Base-by-base conservation (phyloP, 1,284 basidiomycete genomes). In the Malassezia obtusa region DNA sequence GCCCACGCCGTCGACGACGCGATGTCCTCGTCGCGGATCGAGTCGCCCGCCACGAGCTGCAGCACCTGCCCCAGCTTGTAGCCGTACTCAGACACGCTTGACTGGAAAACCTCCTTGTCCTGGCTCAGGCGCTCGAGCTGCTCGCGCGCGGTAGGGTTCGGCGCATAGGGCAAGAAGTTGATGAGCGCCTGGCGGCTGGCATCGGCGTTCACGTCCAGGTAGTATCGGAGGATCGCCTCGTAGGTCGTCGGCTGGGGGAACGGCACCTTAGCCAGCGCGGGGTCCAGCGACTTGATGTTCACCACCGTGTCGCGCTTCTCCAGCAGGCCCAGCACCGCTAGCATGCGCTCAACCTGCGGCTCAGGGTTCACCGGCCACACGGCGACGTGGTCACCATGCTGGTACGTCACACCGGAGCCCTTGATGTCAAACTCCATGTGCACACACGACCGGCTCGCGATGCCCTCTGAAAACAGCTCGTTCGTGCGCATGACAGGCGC, bases 231-330 rank as follows among this genome's bases (percentile, higher is more conserved):
- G 61, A 96, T 87, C 50, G 90, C 86, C 64, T 81, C 83, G 73
- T 95, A 96, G 1, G 92, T 96, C 1, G 91, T 92, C 1, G 92
- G 92, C 24, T 87, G 84, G 21, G 94, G 92, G 85, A 98, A 98
- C 15, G 92, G 92, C 58, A 96, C 91, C 77, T 98, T 98, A 57
- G 94, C 94, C 19, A 98, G 81, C 22, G 90, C 88, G 31, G 94
- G 92, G 75, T 98, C 94, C 56, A 98, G 83, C 24, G 90, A 94
- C 73, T 91, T 89, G 46, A 72, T 89, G 62, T 84, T 82, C 67
- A 98, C 88, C 45, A 89, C 83, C 28, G 81, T 80, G 68, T 89
- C 81, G 71, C 83, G 83, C 50, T 77, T 77, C 19, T 73, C 65
- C 59, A 80, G 79, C 3, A 98, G 80, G 22, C 91, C 91, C 41